These are phyloP conservation scores for Cladophialophora chaetospira DNA, from an alignment of 2,329 filamentous ascomycete genomes.

Conservation along the genomic window DNA sequence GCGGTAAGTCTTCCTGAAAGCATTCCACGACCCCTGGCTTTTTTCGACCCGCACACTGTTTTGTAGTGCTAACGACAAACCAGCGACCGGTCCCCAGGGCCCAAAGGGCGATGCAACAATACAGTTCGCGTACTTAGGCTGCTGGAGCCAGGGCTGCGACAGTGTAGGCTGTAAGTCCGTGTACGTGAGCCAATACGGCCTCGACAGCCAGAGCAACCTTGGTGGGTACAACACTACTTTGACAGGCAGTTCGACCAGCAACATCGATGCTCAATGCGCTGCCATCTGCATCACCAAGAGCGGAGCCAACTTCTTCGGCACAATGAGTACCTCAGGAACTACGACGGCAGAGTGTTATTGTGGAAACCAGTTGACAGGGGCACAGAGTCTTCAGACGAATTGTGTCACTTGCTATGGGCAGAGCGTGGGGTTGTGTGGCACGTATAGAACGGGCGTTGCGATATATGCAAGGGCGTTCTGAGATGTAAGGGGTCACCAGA, in stretches of 20 bases:
- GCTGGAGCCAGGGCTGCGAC: conserved; percentile 18
- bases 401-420: conserved; percentile 19
- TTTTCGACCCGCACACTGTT: no score
- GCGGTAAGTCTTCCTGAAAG: no score
- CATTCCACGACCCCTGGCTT: no score
- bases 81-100: background rate
- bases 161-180: background rate
- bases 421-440: conserved; percentile 16
- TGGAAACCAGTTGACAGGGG: conserved; percentile 12
- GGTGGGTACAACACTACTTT: conserved; percentile 20
- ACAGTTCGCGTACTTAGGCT: conserved; percentile 24
- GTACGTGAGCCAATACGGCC: background rate
- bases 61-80: no score
- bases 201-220: conserved; percentile 7
- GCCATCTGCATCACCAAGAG: conserved; percentile 14
- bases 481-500: no score
- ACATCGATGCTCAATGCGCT: conserved; percentile 23
- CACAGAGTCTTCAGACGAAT: background rate
- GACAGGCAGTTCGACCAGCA: conserved; percentile 10
- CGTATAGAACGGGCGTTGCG: conserved; percentile 6
- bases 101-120: background rate
- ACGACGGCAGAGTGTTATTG: conserved; percentile 24
- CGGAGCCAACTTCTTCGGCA: conserved; percentile 23
- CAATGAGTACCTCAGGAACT: background rate
- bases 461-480: conserved; percentile 28